phyloP scores from a whole-genome alignment of 2,329 filamentous ascomycete species.

The Elsinoe ampelina region DNA sequence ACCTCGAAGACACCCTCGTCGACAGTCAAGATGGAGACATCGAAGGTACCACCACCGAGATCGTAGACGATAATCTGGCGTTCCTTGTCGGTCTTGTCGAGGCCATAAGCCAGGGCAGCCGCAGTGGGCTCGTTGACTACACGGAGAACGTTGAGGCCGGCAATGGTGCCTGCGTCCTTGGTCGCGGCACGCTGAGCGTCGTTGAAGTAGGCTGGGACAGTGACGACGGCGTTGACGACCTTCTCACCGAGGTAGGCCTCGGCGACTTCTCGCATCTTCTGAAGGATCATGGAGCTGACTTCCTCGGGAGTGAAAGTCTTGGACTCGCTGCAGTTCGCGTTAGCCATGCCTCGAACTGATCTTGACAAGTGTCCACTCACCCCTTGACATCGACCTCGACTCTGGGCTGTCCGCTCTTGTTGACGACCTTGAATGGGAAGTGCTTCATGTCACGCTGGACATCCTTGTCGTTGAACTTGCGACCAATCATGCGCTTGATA shows the following conservation, averaged over 20 bases:
- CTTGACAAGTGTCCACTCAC: conserved; percentile 19
- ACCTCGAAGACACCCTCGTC: conserved; percentile 84
- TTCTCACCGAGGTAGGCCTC: conserved; percentile 73
- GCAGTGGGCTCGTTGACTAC: conserved; percentile 96
- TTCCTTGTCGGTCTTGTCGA: conserved; percentile 76
- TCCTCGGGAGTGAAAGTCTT: conserved; percentile 75
- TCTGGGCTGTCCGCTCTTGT: conserved; percentile 82
- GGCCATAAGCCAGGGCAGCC: conserved; percentile 87
- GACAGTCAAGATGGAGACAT: conserved; percentile 74
- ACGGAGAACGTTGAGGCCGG: conserved; percentile 88
- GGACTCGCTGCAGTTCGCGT: conserved; percentile 28
- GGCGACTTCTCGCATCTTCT: conserved; percentile 78
- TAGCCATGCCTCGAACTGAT: conserved; percentile 12
- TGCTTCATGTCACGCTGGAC: conserved; percentile 93
- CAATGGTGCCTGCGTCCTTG: conserved; percentile 88
- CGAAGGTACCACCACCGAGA: conserved; percentile 88
- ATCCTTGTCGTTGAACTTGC: conserved; percentile 54
- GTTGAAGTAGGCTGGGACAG: conserved; percentile 96
- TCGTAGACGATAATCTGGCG: conserved; percentile 89
- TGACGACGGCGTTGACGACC: conserved; percentile 81
- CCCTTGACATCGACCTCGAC: conserved; percentile 65
- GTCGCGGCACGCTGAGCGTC: conserved; percentile 95
- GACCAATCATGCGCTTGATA: conserved; percentile 44
- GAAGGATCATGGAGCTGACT: conserved; percentile 69
- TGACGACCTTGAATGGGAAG: conserved; percentile 90